These are phyloP conservation scores for Sungouiozyma ichnusensis DNA, from an alignment of 805 yeast genomes.

Conservation along the genomic window DNA sequence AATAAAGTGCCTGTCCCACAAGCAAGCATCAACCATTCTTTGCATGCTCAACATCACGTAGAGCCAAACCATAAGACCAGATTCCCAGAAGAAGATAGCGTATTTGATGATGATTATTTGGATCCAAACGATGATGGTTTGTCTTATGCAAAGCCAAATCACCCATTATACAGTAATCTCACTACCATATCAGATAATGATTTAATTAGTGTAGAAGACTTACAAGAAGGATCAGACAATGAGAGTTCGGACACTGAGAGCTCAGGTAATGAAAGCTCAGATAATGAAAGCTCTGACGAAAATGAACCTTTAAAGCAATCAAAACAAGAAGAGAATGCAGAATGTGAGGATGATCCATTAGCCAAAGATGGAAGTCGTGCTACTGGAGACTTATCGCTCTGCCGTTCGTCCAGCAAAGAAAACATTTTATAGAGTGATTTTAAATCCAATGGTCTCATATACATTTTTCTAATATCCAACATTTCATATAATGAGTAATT, in stretches of 20 bases:
- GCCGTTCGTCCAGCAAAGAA: conserved; percentile 15
- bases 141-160: conserved; percentile 51
- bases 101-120: conserved; percentile 51
- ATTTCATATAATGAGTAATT: not conserved
- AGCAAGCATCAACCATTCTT: conserved; percentile 30
- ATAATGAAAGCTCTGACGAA: not conserved
- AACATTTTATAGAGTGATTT: conserved; percentile 1
- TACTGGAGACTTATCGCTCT: conserved; percentile 23
- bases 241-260: not conserved
- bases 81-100: conserved; percentile 23
- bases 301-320: not conserved
- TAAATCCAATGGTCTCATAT: too few relatives aligned
- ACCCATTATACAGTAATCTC: conserved; percentile 54
- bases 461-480: not conserved
- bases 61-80: conserved; percentile 41
- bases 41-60: conserved; percentile 38
- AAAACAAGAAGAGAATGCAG: conserved; percentile 5
- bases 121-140: conserved; percentile 79
- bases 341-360: too few relatives aligned
- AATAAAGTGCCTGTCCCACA: conserved; percentile 2
- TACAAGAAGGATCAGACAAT: not conserved
- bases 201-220: conserved; percentile 9
- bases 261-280: not conserved
- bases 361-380: conserved; percentile 11
- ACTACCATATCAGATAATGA: conserved; percentile 42